phyloP scores from a whole-genome alignment of 768 basidiomycete genomes.

The Podaxis sp. region DNA sequence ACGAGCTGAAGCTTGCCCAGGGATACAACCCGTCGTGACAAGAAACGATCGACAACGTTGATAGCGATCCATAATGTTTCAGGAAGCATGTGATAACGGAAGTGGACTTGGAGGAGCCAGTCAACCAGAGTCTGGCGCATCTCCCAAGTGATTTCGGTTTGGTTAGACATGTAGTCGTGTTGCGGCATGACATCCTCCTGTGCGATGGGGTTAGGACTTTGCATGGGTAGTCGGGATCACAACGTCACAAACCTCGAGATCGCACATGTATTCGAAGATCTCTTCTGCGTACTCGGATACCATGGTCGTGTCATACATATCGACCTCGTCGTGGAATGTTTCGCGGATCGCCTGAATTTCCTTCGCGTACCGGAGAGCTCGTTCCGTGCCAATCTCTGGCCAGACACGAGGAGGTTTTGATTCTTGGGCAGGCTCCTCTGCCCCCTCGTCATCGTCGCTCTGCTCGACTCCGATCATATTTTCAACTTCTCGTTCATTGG shows the following conservation, averaged over 20 bases:
- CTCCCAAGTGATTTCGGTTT: conserved; percentile 87
- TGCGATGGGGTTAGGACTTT: conserved; percentile 15
- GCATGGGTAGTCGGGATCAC: neutral
- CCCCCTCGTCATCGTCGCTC: conserved; percentile 35
- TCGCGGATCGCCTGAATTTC: conserved; percentile 69
- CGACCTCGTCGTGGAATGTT: conserved; percentile 64
- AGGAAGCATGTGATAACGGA: conserved; percentile 98
- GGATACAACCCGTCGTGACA: conserved; percentile 83
- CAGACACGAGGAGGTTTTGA: conserved; percentile 50
- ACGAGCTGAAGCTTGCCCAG: conserved; percentile 92
- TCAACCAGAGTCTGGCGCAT: conserved; percentile 98
- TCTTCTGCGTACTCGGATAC: conserved; percentile 99
- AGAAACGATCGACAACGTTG: conserved; percentile 93
- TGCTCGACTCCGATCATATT: conserved; percentile 56
- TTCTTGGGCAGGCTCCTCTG: conserved; percentile 20
- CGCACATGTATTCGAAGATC: conserved; percentile 94
- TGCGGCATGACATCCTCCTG: conserved; percentile 88
- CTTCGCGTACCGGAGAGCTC: conserved; percentile 49
- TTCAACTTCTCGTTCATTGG: conserved; percentile 55
- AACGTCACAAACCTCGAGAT: conserved; percentile 66
- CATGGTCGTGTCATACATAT: conserved; percentile 86
- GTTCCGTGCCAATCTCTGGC: conserved; percentile 71
- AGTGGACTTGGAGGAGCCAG: conserved; percentile 96
- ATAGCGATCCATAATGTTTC: conserved; percentile 99
- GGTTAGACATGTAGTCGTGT: conserved; percentile 89